phyloP scores from a whole-genome alignment of 352 stramenopile genomes.

The Peronospora farinosa region DNA sequence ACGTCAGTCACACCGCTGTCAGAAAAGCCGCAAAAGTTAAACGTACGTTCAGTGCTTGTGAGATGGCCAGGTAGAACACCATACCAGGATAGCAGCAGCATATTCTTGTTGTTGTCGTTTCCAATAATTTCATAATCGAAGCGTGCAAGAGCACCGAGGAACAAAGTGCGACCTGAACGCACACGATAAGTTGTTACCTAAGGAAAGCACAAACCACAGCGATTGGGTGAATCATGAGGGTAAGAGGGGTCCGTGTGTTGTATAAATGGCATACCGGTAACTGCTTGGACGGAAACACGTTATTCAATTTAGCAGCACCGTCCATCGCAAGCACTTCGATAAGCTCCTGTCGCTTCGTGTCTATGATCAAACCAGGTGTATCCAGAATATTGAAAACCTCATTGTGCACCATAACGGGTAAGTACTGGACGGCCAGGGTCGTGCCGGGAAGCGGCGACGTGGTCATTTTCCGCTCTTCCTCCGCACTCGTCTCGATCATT shows the following conservation, averaged over 20 bases:
- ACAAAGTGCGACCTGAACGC: constrained; percentile 60
- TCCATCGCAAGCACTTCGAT: constrained; percentile 73
- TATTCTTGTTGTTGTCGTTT: constrained; percentile 39
- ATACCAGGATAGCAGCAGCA: constrained; percentile 74
- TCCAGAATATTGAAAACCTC: constrained; percentile 80
- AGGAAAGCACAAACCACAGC: background rate
- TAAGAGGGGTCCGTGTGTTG: background rate
- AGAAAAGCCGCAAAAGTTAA: background rate
- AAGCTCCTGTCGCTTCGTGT: constrained; percentile 70
- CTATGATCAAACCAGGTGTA: constrained; percentile 71
- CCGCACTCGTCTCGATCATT: constrained; percentile 61
- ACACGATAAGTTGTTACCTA: constrained; percentile 70
- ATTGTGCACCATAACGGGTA: constrained; percentile 74
- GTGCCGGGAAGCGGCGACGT: constrained; percentile 88
- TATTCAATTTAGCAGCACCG: constrained; percentile 52
- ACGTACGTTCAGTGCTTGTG: constrained; percentile 73
- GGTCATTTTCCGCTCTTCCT: constrained; percentile 72
- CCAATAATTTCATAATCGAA: constrained; percentile 67
- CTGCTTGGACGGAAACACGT: constrained; percentile 73
- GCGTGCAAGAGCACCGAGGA: constrained; percentile 63
- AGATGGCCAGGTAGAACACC: constrained; percentile 79
- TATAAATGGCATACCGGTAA: constrained; percentile 38
- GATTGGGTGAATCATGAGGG: background rate
- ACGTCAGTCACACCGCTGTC: background rate
- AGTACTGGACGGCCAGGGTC: constrained; percentile 79